Evolutionary conservation across 495 filamentous ascomycete genomes (phyloP), one percentile per base, ranked within the genome.

Genomic region (Staphylotrichum longicolle): DNA sequence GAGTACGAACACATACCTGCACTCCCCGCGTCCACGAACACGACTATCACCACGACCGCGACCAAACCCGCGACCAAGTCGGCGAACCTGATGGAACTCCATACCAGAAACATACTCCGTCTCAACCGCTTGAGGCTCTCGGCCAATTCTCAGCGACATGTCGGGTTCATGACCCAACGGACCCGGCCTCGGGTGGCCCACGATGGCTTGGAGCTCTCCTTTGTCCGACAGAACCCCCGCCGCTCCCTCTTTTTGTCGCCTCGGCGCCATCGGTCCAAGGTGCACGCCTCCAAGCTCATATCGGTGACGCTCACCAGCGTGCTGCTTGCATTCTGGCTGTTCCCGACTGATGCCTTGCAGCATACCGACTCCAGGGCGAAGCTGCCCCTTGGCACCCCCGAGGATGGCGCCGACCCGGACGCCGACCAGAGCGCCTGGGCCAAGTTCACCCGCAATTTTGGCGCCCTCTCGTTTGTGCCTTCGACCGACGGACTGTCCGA

Each of bases 401-500:
- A 37, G 4, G 44, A 42, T 35, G 20, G 44, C 39, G 37, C n/a
- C 30, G 57, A 66, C 42, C 33, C 10, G 7, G 48, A 57, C 11
- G 61, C 30, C 12, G 61, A 64, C 37, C 54, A 67, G 39, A 81
- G 79, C 8, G 78, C 86, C 10, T 91, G 87, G 88, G 74, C 77
- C 9, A 75, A 72, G 32, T 85, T 91, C 65, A 68, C 83, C 7
- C 73, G 73, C 9, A 83, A 82, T 61, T 82, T 91, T 52, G 83
- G 83, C 48, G 75, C 79, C 11, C 76, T 91, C 53, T 79, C 82
- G 15, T 74, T 82, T 0, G 69, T 81, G 9, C 68, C 75, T 44
- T 75, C 77, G 58, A 63, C 76, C 3, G 84, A 88, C 54, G 78
- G 81, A 5, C 61, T 95, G 34, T 77, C 84, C 9, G 85, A 88